Base-by-base conservation (phyloP, 1,139 yeast genomes). In the Pichia sp. region DNA sequence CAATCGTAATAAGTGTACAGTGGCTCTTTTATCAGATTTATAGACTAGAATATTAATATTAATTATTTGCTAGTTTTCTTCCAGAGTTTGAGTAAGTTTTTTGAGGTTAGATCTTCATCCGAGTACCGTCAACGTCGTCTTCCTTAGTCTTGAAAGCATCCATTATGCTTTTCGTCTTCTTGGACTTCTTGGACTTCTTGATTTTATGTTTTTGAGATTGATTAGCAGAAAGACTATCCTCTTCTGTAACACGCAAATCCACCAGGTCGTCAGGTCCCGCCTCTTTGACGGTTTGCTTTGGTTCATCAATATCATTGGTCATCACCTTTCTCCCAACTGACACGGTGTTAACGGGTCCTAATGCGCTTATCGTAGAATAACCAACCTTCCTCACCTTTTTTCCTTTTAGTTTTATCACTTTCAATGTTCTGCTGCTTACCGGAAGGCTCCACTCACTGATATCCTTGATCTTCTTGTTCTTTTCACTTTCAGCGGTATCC, bases 381-480 rank as follows among this genome's bases (percentile, higher is more conserved):
- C 83, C 82, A 6, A 74, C 64, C 2, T 61, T 52, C 22, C 55
- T 57, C 4, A 69, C 58, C 8, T 52, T 52, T 5, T 48, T 51
- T 14, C 53, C 55, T 26, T 52, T 53, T 3, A 42, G 30, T 32
- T 46, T 51, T n/a, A 45, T 39, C 21, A 36, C 44, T 22, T 39
- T 52, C 30, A 63, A 49, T 13, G 50, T 33, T 3, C 48, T 42
- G 1, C 35, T 37, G 22, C 65, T 56, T 27, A 58, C 46, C 3
- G 74, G 69, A 30, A 74, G 58, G 14, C 63, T 64, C 88, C 88
- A 80, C 58, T 72, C 81, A 21, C 84, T 77, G 13, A 60, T 46
- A 53, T 77, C 87, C 34, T 62, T 64, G 21, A 72, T 53, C 46
- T 65, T 71, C 34, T 56, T 64, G 22, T 50, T 51, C 18, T 54